These are phyloP conservation scores for Clonostachys rhizophaga DNA, from an alignment of 2,329 filamentous ascomycete genomes.

Conservation along the genomic window DNA sequence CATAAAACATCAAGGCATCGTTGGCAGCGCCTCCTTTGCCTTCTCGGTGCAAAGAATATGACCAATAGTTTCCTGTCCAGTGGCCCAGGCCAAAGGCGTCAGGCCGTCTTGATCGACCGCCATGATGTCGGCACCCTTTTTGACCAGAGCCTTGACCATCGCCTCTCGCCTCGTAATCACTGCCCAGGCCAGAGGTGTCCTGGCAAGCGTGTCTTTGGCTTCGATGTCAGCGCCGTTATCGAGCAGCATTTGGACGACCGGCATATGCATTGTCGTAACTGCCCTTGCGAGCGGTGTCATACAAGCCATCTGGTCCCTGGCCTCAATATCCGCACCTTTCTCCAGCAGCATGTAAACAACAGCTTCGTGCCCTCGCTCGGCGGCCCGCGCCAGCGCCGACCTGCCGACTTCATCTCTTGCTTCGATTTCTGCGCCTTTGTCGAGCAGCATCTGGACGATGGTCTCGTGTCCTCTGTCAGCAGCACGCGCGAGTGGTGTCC, in stretches of 20 bases:
- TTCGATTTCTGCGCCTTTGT: constrained; percentile 9
- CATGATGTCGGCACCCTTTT: too few species aligned
- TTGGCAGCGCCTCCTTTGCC: too few species aligned
- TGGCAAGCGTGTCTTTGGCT: constrained; percentile 7
- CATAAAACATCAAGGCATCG: too few species aligned
- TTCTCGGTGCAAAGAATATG: too few species aligned
- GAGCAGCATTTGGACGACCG: constrained; percentile 4
- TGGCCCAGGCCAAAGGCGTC: too few species aligned
- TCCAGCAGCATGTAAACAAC: constrained; percentile 4
- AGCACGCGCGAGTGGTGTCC: neutral
- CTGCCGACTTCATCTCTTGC: constrained; percentile 8
- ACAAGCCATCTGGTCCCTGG: constrained; percentile 2
- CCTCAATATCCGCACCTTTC: constrained; percentile 10
- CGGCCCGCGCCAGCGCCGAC: constrained; percentile 7
- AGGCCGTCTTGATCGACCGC: too few species aligned
- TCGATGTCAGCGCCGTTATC: constrained; percentile 10
- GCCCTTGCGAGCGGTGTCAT: constrained; percentile 6
- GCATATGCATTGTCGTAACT: constrained; percentile 1
- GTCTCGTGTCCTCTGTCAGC: constrained; percentile 1
- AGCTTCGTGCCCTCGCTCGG: constrained; percentile 2
- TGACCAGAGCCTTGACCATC: neutral
- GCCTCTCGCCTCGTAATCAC: constrained; percentile 5
- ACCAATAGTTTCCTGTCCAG: too few species aligned
- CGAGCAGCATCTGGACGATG: constrained; percentile 5
- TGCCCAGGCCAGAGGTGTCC: constrained; percentile 8